These are phyloP conservation scores for Fonsecaea multimorphosa DNA, from an alignment of 2,329 filamentous ascomycete species.

Conservation along the genomic window DNA sequence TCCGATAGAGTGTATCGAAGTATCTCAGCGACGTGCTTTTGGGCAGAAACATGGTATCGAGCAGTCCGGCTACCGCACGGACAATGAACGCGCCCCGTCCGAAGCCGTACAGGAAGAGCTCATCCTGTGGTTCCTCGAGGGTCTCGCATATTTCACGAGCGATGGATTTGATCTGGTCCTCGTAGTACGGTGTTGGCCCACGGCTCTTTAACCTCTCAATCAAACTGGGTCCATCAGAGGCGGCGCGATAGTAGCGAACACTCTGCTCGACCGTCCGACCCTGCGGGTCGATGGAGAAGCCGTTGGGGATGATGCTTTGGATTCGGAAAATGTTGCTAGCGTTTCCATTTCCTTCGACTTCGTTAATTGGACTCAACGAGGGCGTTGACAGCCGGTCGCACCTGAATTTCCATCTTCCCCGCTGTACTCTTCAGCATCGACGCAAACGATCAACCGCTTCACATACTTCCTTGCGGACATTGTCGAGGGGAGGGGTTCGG, in stretches of 20 bases:
- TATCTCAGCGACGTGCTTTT: constrained; percentile 37
- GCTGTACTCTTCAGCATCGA: constrained; percentile 27
- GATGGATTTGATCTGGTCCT: constrained; percentile 38
- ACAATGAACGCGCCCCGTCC: constrained; percentile 51
- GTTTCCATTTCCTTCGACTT: constrained; percentile 23
- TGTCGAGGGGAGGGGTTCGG: constrained; percentile 20
- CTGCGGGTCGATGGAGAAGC: constrained; percentile 23
- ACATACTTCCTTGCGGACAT: constrained; percentile 53
- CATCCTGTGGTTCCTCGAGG: constrained; percentile 42
- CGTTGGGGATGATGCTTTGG: constrained; percentile 26
- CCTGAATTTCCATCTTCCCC: constrained; percentile 23
- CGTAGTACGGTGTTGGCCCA: constrained; percentile 21
- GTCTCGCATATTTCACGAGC: constrained; percentile 30
- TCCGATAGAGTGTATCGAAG: constrained; percentile 43
- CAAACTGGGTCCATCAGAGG: constrained; percentile 25
- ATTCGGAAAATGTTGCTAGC: constrained; percentile 34
- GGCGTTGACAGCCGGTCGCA: neutral
- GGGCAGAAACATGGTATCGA: constrained; percentile 45
- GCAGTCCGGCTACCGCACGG: constrained; percentile 49
- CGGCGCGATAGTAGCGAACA: constrained; percentile 35
- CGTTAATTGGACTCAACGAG: constrained; percentile 16
- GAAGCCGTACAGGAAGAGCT: constrained; percentile 52
- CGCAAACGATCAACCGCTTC: constrained; percentile 35
- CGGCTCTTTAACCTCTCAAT: constrained; percentile 32
- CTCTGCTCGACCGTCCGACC: constrained; percentile 30